phyloP scores from a whole-genome alignment of 305 asterid genomes.

The Rubia tinctorum region DNA sequence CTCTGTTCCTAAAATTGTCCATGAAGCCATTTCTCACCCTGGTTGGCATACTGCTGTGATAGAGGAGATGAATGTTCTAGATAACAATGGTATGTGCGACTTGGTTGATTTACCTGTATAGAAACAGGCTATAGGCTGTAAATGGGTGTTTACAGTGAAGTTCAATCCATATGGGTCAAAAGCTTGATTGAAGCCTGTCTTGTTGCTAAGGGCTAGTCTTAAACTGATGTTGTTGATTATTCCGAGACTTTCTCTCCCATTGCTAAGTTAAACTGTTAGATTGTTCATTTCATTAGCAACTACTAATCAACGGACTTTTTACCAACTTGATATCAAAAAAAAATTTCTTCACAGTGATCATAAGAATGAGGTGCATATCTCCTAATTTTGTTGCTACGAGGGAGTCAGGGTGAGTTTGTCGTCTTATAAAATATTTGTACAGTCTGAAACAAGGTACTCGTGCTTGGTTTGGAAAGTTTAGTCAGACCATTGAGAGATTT shows the following conservation, averaged over 20 bases:
- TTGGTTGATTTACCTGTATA: background rate
- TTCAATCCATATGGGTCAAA: background rate
- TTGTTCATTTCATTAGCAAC: background rate
- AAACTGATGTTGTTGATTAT: too few species aligned
- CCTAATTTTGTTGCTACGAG: background rate
- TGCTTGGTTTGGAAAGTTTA: background rate
- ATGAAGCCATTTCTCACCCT: background rate
- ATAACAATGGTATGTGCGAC: background rate
- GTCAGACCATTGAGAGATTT: too few species aligned
- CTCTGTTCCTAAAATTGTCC: too few species aligned
- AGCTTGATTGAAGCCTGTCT: background rate
- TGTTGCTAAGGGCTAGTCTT: too few species aligned
- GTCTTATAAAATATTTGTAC: background rate
- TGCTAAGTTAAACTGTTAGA: background rate
- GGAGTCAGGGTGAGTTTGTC: background rate
- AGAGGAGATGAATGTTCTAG: background rate
- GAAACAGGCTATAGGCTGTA: too few species aligned
- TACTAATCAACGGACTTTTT: background rate
- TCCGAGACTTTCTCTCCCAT: too few species aligned
- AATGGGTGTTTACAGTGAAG: background rate
- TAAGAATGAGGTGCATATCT: background rate
- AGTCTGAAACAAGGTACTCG: background rate
- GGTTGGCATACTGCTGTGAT: background rate
- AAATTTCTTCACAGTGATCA: background rate
- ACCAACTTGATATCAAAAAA: background rate